Evolutionary conservation across 2,329 filamentous ascomycete genomes (phyloP), one percentile per base, ranked within the genome.

Genomic region (Aspergillus sp.): DNA sequence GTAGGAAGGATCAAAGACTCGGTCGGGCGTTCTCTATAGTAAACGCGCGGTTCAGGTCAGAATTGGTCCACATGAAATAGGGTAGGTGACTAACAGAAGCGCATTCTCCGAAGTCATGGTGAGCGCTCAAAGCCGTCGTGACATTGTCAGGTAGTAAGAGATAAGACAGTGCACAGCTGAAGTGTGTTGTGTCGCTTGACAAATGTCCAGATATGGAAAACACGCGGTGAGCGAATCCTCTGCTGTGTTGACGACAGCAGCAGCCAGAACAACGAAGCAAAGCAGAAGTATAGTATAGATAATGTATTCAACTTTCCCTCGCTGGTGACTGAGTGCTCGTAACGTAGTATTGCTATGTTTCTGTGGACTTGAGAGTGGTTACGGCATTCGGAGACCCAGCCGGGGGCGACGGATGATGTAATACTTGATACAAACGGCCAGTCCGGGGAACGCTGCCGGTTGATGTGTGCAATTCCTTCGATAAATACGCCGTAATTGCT

Each of bases 1-100:
- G 70, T 74, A 49, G 74, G 72, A 46, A 81, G 76, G 53, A 88
- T 77, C 53, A 88, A 73, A 59, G 74, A 72, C 55, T 87, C 81
- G 53, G 84, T 86, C 49, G 82, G 79, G 69, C 80, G 78, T 65
- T 79, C 77, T 62, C 84, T 88, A 60, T 35, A 46, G 44, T 35
- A 38, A 47, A 37, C 46, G 46, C 49, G 45, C 6, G 9, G 41
- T 57, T 47, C 57, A 51, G 46, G 47, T 22, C 45, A 43, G 7
- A 45, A 22, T 35, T 41, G 48, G 23, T 53, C 43, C 48, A 45
- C 27, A 20, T 43, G 47, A 48, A 49, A 41, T 33, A 52, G 46
- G 41, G 49, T 23, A 49, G 43, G 47, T 30, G 47, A 65, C 66
- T 54, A 45, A 70, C 64, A 64, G 60, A 51, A 70, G 56, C 50